A percentile compares a stretch with the other conserved stretches of the same genome.
Evolutionary conservation across 2,329 filamentous ascomycete genomes (phyloP).

Genomic region (Diaporthe aspalathi): DNA sequence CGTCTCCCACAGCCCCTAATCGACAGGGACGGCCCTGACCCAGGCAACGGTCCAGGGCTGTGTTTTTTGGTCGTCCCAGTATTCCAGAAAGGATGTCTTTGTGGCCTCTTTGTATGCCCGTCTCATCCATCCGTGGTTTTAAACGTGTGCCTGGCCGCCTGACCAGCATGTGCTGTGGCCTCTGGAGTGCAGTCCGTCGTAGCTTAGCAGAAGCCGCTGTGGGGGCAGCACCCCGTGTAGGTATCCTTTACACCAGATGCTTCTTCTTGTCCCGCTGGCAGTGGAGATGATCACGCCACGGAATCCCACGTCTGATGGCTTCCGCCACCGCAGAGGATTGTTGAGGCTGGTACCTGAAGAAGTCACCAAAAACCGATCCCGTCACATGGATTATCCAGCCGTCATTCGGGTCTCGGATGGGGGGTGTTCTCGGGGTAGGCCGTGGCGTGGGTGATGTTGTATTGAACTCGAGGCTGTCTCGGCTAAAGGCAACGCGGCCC

Average conservation of each 20-base stretch:
- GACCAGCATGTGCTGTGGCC: conserved; percentile 15
- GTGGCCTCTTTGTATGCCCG: conserved; percentile 12
- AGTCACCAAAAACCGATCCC: background rate
- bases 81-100: background rate
- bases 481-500: background rate
- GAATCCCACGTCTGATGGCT: conserved; percentile 6
- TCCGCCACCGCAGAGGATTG: background rate
- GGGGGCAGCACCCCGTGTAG: background rate
- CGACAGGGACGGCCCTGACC: conserved; percentile 15
- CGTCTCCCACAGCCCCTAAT: background rate
- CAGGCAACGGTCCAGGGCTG: conserved; percentile 19
- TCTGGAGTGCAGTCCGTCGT: background rate
- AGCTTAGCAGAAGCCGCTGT: background rate
- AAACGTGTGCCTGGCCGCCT: background rate
- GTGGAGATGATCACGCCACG: conserved; percentile 20
- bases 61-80: background rate
- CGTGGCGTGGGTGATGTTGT: background rate
- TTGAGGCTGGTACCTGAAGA: background rate
- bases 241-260: background rate
- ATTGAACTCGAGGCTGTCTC: background rate
- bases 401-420: background rate
- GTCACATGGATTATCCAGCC: no score
- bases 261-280: background rate
- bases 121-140: conserved; percentile 31
- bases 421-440: background rate